Conservation (phyloP, 2,329 filamentous ascomycete genomes). For the Ilyonectria sp. region DNA sequence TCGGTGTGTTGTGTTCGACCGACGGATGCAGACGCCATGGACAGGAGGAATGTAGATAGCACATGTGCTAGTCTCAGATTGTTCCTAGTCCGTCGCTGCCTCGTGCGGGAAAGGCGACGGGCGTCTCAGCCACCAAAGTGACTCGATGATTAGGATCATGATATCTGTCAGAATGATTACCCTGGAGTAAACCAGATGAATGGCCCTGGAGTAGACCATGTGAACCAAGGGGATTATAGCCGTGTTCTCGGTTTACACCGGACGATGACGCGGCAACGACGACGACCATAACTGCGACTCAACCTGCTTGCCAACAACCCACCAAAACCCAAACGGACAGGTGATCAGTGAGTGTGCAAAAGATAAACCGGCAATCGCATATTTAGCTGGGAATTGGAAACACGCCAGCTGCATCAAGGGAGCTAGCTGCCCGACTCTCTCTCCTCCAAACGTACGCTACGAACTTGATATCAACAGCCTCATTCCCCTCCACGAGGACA, state of each 20-base stretch:
- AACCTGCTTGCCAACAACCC: neutral
- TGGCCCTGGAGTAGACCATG: slow-evolving; percentile 3
- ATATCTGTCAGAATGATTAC: too few species aligned
- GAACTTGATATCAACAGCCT: neutral
- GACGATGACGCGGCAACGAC: too few species aligned
- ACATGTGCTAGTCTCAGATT: neutral
- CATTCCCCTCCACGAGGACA: neutral
- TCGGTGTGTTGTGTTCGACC: neutral
- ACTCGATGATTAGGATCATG: neutral
- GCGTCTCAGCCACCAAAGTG: neutral
- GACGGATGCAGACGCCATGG: neutral
- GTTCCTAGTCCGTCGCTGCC: neutral
- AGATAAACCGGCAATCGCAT: slow-evolving; percentile 12
- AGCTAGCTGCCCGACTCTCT: neutral
- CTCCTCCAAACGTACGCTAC: neutral
- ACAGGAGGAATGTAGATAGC: neutral
- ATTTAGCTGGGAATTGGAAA: neutral
- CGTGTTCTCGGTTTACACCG: too few species aligned
- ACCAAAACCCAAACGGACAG: too few species aligned
- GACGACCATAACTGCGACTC: neutral
- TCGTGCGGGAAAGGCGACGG: neutral
- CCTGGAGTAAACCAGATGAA: neutral
- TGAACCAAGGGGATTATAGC: too few species aligned
- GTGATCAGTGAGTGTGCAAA: neutral
- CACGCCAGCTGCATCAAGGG: neutral